A percentile compares a stretch with the other conserved stretches of the same genome.
Evolutionary conservation across 352 stramenopile genomes (phyloP).

Genomic region (Phytophthora hibernalis): DNA sequence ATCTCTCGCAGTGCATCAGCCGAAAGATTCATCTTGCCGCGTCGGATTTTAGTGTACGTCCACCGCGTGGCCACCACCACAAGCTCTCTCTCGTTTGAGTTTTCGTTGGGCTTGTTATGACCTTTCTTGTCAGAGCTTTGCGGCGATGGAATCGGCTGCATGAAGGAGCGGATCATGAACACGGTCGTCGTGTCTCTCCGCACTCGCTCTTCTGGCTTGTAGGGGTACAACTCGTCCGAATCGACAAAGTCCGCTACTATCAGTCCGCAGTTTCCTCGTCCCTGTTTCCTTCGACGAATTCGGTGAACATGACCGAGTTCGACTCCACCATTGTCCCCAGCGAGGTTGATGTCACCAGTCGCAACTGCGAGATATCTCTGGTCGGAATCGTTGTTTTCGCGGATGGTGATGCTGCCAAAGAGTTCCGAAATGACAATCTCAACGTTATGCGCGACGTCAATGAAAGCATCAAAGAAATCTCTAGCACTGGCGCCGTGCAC

Average conservation of each 20-base stretch:
- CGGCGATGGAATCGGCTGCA: neutral
- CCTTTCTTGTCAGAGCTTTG: neutral
- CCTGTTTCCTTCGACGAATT: constrained; percentile 20
- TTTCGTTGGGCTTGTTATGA: neutral
- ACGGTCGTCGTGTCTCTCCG: constrained; percentile 43
- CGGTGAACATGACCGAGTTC: constrained; percentile 30
- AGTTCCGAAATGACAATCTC: constrained; percentile 68
- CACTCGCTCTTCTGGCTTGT: constrained; percentile 37
- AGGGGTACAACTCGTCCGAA: constrained; percentile 53
- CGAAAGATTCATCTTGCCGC: constrained; percentile 19
- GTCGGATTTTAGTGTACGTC: constrained; percentile 29
- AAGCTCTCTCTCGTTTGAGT: constrained; percentile 13
- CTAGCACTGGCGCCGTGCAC: constrained; percentile 33
- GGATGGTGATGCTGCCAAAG: constrained; percentile 54
- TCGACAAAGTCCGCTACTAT: constrained; percentile 42
- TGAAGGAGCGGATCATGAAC: constrained; percentile 34
- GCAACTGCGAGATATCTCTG: constrained; percentile 47
- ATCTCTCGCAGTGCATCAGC: constrained; percentile 19
- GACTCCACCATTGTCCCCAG: constrained; percentile 29
- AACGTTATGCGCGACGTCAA: constrained; percentile 52
- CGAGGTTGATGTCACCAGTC: constrained; percentile 43
- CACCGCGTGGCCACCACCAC: constrained; percentile 37
- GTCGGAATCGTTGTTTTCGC: constrained; percentile 54
- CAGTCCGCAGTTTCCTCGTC: constrained; percentile 16
- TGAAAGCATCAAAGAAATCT: constrained; percentile 47